phyloP scores from a whole-genome alignment of 192 early-diverging fungal genomes.

The Gigaspora rosea region DNA sequence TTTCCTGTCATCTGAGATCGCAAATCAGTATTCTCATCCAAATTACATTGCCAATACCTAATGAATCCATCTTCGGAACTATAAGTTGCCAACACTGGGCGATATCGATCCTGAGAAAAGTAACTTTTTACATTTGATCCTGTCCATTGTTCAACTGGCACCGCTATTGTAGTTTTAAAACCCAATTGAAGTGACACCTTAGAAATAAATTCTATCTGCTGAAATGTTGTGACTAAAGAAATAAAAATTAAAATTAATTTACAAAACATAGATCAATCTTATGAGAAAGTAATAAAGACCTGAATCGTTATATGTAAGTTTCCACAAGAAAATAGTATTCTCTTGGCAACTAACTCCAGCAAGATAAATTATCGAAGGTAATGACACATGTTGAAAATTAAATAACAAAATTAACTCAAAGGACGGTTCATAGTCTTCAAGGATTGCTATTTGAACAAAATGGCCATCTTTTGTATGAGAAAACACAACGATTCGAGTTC shows the following conservation, averaged over 20 bases:
- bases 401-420: constrained; percentile 23
- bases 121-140: constrained; percentile 13
- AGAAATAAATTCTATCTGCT: constrained; percentile 8
- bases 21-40: constrained; percentile 32
- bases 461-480: not conserved
- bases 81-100: constrained; percentile 42
- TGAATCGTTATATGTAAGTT: not conserved
- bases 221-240: not conserved
- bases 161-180: not conserved
- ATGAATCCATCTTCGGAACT: constrained; percentile 39
- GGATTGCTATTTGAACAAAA: not conserved
- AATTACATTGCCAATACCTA: constrained; percentile 42
- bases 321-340: constrained; percentile 30
- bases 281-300: not conserved
- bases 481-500: constrained; percentile 11
- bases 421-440: constrained; percentile 16
- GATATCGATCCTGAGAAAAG: not conserved
- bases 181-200: not conserved
- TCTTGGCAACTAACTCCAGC: constrained; percentile 10
- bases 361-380: not conserved
- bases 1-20: not conserved
- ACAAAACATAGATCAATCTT: not conserved
- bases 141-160: constrained; percentile 18
- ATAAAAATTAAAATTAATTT: not conserved
- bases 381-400: not conserved